Conservation (phyloP, 2,329 filamentous ascomycete genomes). For the Pseudocercospora fuligena region DNA sequence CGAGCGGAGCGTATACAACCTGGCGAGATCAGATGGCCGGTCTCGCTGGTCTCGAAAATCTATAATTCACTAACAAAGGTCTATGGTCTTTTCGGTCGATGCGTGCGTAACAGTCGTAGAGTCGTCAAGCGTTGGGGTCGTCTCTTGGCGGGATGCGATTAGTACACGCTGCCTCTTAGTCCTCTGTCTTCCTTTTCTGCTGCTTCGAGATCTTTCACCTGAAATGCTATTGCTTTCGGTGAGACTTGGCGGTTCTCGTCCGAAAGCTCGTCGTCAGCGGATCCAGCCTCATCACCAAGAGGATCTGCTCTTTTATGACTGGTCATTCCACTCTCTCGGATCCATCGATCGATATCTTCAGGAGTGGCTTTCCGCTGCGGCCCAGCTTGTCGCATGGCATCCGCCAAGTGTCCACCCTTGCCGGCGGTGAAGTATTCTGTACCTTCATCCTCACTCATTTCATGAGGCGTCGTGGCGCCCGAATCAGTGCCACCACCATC, state of each 20-base stretch:
- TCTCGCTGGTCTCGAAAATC: background rate
- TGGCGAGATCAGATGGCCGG: background rate
- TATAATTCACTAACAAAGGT: background rate
- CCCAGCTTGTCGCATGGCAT: conserved; percentile 38
- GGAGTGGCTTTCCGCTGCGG: conserved; percentile 54
- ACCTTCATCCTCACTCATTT: conserved; percentile 45
- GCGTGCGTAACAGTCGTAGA: background rate
- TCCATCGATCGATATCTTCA: conserved; percentile 48
- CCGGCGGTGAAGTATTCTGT: conserved; percentile 38
- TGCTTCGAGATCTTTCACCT: conserved; percentile 29
- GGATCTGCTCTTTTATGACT: conserved; percentile 50
- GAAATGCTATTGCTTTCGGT: conserved; percentile 6
- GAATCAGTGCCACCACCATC: conserved; percentile 42
- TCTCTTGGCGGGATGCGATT: background rate
- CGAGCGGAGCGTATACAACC: background rate
- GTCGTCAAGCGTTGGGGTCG: background rate
- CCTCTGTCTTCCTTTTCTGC: conserved; percentile 38
- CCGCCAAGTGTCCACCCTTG: conserved; percentile 41
- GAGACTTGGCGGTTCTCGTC: conserved; percentile 25
- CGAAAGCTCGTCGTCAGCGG: conserved; percentile 24
- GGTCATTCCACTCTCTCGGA: conserved; percentile 54
- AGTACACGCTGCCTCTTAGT: conserved; percentile 40
- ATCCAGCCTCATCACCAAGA: conserved; percentile 48
- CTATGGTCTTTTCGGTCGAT: background rate
- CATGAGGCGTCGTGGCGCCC: conserved; percentile 43